Conservation (phyloP, 768 basidiomycete species). For the Kwoniella heveanensis region DNA sequence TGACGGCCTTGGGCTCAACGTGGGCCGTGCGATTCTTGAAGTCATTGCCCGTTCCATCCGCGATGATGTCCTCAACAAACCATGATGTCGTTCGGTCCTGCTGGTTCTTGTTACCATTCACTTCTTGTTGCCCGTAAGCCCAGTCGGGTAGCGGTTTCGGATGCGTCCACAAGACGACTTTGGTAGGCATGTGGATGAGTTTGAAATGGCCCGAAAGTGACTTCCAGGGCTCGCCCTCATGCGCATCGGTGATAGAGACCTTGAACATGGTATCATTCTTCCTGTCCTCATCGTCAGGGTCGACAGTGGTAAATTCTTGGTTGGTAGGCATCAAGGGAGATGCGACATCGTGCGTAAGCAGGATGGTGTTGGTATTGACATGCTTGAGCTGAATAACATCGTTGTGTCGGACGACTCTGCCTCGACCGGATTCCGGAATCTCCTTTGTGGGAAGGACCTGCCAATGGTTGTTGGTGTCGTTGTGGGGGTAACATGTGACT, state of each 20-base stretch:
- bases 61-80: slow-evolving; percentile 81
- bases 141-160: slow-evolving; percentile 79
- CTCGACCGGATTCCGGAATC: slow-evolving; percentile 88
- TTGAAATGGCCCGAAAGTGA: slow-evolving; percentile 92
- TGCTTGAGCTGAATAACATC: slow-evolving; percentile 89
- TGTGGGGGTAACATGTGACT: slow-evolving; percentile 91
- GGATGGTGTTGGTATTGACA: slow-evolving; percentile 74
- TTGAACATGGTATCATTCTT: slow-evolving; percentile 89
- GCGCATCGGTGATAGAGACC: slow-evolving; percentile 70
- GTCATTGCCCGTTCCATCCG: slow-evolving; percentile 66
- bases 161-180: slow-evolving; percentile 94
- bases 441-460: slow-evolving; percentile 92
- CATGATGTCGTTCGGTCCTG: slow-evolving; percentile 80
- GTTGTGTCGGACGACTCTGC: slow-evolving; percentile 84
- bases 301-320: slow-evolving; percentile 95
- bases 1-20: slow-evolving; percentile 67
- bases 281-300: slow-evolving; percentile 72
- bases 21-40: slow-evolving; percentile 62
- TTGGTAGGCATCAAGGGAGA: slow-evolving; percentile 96
- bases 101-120: slow-evolving; percentile 94
- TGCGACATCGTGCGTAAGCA: slow-evolving; percentile 96
- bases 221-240: slow-evolving; percentile 81
- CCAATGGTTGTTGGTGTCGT: slow-evolving; percentile 95
- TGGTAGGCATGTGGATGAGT: slow-evolving; percentile 83
- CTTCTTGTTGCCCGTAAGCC: slow-evolving; percentile 95